Conservation (phyloP, 345 rosid species). For the Hypericum perforatum region DNA sequence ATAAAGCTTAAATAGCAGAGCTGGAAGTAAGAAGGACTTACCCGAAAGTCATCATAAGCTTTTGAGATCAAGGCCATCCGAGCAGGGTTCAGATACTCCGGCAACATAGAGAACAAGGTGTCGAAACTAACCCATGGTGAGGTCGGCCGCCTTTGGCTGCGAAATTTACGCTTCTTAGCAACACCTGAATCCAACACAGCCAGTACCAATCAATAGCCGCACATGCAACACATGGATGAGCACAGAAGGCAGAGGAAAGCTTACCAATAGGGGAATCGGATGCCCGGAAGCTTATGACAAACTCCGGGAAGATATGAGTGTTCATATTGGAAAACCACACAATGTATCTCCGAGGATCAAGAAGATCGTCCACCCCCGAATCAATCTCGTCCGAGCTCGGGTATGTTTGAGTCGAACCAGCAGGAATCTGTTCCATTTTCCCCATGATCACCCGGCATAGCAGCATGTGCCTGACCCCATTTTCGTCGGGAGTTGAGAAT, state of each 20-base stretch:
- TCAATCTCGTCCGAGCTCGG: conserved; percentile 63
- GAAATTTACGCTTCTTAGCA: no score
- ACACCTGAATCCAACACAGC: no score
- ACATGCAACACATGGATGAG: conserved; percentile 10
- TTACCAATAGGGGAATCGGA: conserved; percentile 38
- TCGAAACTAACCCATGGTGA: no score
- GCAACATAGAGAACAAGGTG: no score
- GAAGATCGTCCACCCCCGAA: conserved; percentile 51
- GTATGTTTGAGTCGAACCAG: conserved; percentile 38
- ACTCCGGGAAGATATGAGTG: conserved; percentile 62
- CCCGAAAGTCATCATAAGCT: no score
- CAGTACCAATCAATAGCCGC: conserved; percentile 13
- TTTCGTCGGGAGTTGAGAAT: conserved; percentile 29
- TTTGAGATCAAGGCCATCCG: no score
- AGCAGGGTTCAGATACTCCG: no score
- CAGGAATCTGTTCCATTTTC: conserved; percentile 45
- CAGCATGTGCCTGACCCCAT: conserved; percentile 56
- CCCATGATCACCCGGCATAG: conserved; percentile 70
- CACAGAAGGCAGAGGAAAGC: not conserved
- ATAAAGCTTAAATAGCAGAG: no score
- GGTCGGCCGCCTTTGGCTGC: no score
- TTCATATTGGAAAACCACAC: conserved; percentile 68
- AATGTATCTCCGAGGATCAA: conserved; percentile 47
- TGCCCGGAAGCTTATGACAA: conserved; percentile 46
- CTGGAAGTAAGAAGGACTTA: no score